These are phyloP conservation scores for Curvularia spicifera DNA, from an alignment of 2,329 filamentous ascomycete species.

Conservation along the genomic window DNA sequence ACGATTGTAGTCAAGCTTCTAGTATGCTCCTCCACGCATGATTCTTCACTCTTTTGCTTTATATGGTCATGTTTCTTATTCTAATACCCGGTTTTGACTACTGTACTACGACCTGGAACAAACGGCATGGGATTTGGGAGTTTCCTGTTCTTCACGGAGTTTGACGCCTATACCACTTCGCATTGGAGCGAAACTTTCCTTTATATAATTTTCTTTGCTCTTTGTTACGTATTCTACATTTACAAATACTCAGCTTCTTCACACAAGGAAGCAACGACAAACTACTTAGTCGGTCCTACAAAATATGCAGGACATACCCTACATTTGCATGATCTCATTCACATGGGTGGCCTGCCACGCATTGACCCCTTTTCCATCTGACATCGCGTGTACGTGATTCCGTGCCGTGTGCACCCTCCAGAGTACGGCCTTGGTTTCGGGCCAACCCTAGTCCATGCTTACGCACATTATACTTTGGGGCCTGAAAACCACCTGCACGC, in stretches of 20 bases:
- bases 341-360: not conserved
- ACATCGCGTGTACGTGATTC: not conserved
- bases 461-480: not conserved
- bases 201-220: not conserved
- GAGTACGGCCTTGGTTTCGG: not conserved
- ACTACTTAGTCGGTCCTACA: not conserved
- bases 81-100: not conserved
- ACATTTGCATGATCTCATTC: not conserved
- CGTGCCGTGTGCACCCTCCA: not conserved
- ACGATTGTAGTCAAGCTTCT: constrained; percentile 18
- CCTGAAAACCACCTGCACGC: not conserved
- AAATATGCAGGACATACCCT: not conserved
- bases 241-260: not conserved
- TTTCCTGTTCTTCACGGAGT: constrained; percentile 3
- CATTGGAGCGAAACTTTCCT: not conserved
- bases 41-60: constrained; percentile 2
- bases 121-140: not conserved
- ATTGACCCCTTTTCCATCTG: not conserved
- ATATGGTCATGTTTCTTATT: not conserved
- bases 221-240: not conserved
- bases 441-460: not conserved
- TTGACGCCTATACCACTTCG: constrained; percentile 8
- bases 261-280: not conserved
- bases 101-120: not conserved
- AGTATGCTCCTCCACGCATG: constrained; percentile 13